Conservation (phyloP, 1,284 basidiomycete species). For the Cryptococcus floricola region DNA sequence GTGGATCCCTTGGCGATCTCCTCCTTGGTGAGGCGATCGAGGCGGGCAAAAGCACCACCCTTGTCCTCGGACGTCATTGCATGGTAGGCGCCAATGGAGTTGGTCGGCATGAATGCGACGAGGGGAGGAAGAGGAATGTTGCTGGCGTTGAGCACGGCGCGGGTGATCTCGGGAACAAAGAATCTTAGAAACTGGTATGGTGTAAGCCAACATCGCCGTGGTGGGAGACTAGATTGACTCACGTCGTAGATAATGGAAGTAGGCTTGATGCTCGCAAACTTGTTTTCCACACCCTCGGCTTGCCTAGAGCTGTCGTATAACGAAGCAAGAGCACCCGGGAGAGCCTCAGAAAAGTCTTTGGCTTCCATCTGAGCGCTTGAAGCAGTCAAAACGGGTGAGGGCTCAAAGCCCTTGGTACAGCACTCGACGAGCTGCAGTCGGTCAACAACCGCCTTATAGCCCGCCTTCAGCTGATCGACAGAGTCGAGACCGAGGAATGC, state of each 20-base stretch:
- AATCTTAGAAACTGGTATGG: not conserved
- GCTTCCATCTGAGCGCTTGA: conserved; percentile 9
- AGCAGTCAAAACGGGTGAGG: not conserved
- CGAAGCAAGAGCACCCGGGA: conserved; percentile 9
- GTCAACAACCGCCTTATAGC: not conserved
- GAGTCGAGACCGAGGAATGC: conserved; percentile 1
- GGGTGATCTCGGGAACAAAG: not conserved
- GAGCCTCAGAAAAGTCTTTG: conserved; percentile 14
- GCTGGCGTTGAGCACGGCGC: not conserved
- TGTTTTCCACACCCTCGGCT: conserved; percentile 9
- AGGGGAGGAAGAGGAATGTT: not conserved
- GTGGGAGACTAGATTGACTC: conserved; percentile 2
- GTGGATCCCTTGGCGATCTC: conserved; percentile 14
- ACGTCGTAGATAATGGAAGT: conserved; percentile 19
- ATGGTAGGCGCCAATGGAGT: conserved; percentile 7
- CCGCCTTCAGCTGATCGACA: no score
- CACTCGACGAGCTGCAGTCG: conserved; percentile 8
- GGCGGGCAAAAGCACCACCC: conserved; percentile 7
- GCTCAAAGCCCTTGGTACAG: conserved; percentile 2
- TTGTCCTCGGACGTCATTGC: conserved; percentile 1
- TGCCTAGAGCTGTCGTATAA: conserved; percentile 3
- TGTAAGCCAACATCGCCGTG: not conserved
- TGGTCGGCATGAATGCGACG: conserved; percentile 15
- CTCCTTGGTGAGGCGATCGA: not conserved
- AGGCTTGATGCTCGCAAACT: conserved; percentile 13